Conservation (phyloP, 495 filamentous ascomycete genomes). For the Niebla homalea region DNA sequence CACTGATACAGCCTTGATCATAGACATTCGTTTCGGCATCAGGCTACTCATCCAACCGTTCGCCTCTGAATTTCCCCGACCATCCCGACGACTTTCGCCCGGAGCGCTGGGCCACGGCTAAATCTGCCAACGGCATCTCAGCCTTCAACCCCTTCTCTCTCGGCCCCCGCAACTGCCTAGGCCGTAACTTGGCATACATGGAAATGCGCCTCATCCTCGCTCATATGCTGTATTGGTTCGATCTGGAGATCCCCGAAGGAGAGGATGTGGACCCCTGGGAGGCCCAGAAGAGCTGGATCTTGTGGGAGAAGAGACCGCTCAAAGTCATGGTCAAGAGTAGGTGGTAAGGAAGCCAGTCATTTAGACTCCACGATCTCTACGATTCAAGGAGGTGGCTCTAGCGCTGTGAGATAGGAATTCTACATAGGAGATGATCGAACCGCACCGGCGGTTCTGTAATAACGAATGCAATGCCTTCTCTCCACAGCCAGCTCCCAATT, state of each 20-base stretch:
- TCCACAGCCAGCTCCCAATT: too few species aligned
- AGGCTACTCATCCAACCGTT: conserved; percentile 27
- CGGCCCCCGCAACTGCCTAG: conserved; percentile 29
- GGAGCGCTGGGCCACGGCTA: conserved; percentile 34
- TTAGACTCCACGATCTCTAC: too few species aligned
- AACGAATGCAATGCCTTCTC: too few species aligned
- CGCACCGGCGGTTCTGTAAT: too few species aligned
- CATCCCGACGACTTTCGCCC: conserved; percentile 26
- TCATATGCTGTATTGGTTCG: conserved; percentile 39
- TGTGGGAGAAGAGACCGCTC: conserved; percentile 21
- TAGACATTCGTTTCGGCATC: conserved; percentile 29
- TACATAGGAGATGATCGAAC: too few species aligned
- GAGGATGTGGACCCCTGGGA: conserved; percentile 25
- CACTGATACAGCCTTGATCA: not conserved
- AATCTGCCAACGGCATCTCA: conserved; percentile 14
- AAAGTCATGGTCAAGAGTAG: conserved; percentile 5
- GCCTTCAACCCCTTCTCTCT: conserved; percentile 28
- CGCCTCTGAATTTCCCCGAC: conserved; percentile 21
- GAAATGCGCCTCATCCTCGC: conserved; percentile 40
- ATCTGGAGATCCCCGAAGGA: conserved; percentile 27
- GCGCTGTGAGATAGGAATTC: too few species aligned
- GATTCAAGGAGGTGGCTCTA: too few species aligned
- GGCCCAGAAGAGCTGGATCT: conserved; percentile 26
- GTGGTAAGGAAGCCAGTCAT: not conserved
- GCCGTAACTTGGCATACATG: conserved; percentile 34